Conservation (phyloP, 2,329 filamentous ascomycete genomes). For the Xylariaceae sp. region DNA sequence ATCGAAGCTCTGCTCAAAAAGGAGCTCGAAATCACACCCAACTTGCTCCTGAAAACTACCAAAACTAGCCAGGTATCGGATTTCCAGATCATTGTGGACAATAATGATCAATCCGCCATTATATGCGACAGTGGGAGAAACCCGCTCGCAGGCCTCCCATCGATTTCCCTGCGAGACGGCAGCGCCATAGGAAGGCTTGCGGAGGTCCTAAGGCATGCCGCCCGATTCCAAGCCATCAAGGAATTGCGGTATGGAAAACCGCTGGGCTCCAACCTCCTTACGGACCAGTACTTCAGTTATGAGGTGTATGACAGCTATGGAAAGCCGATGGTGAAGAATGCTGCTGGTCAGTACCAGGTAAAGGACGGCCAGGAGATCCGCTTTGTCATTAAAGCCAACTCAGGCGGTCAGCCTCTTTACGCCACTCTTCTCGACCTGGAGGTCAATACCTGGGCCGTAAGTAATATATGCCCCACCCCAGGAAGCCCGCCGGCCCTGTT, state of each 20-base stretch:
- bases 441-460: neutral
- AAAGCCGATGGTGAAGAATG: neutral
- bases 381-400: neutral
- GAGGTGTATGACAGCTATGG: neutral
- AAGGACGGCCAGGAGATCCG: neutral
- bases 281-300: neutral
- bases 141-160: neutral
- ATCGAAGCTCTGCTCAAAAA: neutral
- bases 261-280: neutral
- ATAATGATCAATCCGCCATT: neutral
- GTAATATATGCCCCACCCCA: neutral
- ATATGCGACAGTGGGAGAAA: neutral
- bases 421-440: neutral
- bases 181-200: neutral
- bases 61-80: neutral
- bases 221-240: neutral
- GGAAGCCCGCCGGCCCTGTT: neutral
- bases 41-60: neutral
- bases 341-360: neutral
- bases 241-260: neutral
- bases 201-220: neutral
- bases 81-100: neutral
- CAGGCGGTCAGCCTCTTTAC: neutral
- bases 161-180: neutral
- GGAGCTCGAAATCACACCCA: neutral